Base-by-base conservation (phyloP, 148 eudicot genomes). In the Rhododendron simsii region DNA sequence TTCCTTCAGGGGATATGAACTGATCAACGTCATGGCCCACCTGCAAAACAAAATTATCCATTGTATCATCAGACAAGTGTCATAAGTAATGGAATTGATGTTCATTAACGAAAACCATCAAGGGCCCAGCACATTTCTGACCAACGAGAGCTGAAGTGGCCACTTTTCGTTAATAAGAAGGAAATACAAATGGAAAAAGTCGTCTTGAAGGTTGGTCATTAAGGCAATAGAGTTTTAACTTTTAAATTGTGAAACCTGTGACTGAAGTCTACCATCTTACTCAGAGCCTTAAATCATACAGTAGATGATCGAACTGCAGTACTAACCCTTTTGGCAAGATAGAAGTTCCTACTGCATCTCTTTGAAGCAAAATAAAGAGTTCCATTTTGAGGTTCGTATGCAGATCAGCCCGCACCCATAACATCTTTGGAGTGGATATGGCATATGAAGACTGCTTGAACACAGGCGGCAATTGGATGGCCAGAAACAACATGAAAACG, bases 21-120 rank as follows among this genome's bases (percentile, higher is more conserved):
- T 97, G 99, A 80, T 97, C 96, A 14, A 88, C 91, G 14, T 95
- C 95, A 87, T 97, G 99, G 28, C 91, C 99, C 88, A 95, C 98
- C 99, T 97, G 87, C 65, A 81, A 85, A 53, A 57, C 67, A 33
- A 61, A 86, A 83, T 39, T 20, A 83, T 80, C 67, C 26, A 41
- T n/a, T 37, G 3, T 67, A 75, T 80, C 13, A n/a, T 85, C 63
- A 63, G 50, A 87, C 26, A 57, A 39, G 37, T 26, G 23, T 74
- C 30, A 53, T 57, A 39, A 2, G 23, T 82, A 23, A 55, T 13
- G 28, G 14, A 73, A 37, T 51, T 65, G 47, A 37, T n/a, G 39
- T 16, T 67, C 39, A 51, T 23, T 6, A 18, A 28, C 12, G 44
- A 7, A 55, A 39, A 11, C 44, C 39, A 21, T 28, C 12, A 16